Conservation (phyloP, 805 yeast species). For the Schwanniomyces sp. region DNA sequence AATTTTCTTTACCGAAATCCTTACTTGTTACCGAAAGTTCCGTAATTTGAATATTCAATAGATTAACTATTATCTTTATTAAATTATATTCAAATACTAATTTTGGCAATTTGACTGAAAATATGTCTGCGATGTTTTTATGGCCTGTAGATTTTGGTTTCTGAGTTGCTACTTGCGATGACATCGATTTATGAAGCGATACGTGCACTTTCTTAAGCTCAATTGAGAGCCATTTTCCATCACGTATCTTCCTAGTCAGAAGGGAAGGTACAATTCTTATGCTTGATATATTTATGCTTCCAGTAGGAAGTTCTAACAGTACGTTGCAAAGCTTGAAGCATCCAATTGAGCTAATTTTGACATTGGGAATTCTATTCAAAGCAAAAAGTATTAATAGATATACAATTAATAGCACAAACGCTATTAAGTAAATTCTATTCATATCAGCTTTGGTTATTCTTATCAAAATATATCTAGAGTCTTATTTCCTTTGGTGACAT, state of each 20-base stretch:
- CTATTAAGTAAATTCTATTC: background rate
- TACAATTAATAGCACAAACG: background rate
- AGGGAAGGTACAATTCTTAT: conserved; percentile 21
- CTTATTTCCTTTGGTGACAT: background rate
- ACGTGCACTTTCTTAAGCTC: conserved; percentile 23
- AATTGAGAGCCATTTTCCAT: conserved; percentile 5
- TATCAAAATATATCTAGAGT: background rate
- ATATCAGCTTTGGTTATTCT: background rate
- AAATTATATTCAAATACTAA: conserved; percentile 17
- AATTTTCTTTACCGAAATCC: background rate
- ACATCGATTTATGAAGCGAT: background rate
- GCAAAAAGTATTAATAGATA: conserved; percentile 17
- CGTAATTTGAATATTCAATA: conserved; percentile 22
- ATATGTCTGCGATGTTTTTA: background rate
- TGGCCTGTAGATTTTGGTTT: background rate
- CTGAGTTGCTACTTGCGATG: background rate
- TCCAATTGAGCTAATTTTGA: conserved; percentile 26
- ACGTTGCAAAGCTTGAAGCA: conserved; percentile 28
- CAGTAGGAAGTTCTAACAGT: conserved; percentile 14
- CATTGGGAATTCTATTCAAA: conserved; percentile 26
- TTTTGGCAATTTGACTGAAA: conserved; percentile 17
- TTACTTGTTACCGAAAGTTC: conserved; percentile 11
- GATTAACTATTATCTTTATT: conserved; percentile 19
- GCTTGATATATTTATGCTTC: conserved; percentile 15
- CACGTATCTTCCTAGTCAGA: conserved; percentile 10